A percentile compares a stretch with the other conserved stretches of the same genome.
Conservation (phyloP, 2,329 filamentous ascomycete species). For the Colletotrichum cordylinicola region DNA sequence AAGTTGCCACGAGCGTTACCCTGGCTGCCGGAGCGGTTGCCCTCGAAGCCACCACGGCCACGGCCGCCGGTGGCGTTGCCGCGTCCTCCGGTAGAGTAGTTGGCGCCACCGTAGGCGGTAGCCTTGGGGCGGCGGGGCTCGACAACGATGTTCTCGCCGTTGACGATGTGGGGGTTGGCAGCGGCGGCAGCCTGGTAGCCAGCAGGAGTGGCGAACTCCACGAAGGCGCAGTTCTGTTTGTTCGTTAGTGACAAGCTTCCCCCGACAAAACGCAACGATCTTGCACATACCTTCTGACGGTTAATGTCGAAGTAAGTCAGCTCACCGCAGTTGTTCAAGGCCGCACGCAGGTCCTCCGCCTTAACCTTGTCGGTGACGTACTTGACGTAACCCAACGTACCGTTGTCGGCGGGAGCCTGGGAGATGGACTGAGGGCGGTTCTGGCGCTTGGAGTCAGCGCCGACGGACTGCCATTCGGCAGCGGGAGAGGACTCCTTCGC, state of each 20-base stretch:
- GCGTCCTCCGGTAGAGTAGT: slow-evolving; percentile 54
- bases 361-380: slow-evolving; percentile 91
- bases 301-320: slow-evolving; percentile 79
- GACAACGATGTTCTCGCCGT: slow-evolving; percentile 81
- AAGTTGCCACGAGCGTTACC: slow-evolving; percentile 70
- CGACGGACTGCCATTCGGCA: slow-evolving; percentile 88
- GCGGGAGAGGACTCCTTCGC: slow-evolving; percentile 56
- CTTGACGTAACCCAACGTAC: slow-evolving; percentile 89
- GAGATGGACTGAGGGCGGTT: slow-evolving; percentile 73
- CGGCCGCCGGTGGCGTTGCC: slow-evolving; percentile 51
- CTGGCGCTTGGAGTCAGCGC: slow-evolving; percentile 83
- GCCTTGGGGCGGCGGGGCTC: slow-evolving; percentile 87
- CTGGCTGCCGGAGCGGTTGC: slow-evolving; percentile 59
- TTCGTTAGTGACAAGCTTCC: slow-evolving; percentile 25
- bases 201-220: slow-evolving; percentile 84
- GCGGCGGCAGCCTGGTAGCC: slow-evolving; percentile 84
- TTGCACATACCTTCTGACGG: slow-evolving; percentile 74
- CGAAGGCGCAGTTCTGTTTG: slow-evolving; percentile 89
- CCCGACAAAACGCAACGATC: neutral
- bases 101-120: slow-evolving; percentile 72
- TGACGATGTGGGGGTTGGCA: slow-evolving; percentile 86
- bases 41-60: slow-evolving; percentile 71
- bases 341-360: slow-evolving; percentile 72
- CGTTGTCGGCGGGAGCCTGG: slow-evolving; percentile 67
- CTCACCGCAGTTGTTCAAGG: slow-evolving; percentile 75